A percentile compares a stretch with the other conserved stretches of the same genome.
Evolutionary conservation across 192 early-diverging fungal genomes (phyloP).

Genomic region (Rhizophagus clarus): DNA sequence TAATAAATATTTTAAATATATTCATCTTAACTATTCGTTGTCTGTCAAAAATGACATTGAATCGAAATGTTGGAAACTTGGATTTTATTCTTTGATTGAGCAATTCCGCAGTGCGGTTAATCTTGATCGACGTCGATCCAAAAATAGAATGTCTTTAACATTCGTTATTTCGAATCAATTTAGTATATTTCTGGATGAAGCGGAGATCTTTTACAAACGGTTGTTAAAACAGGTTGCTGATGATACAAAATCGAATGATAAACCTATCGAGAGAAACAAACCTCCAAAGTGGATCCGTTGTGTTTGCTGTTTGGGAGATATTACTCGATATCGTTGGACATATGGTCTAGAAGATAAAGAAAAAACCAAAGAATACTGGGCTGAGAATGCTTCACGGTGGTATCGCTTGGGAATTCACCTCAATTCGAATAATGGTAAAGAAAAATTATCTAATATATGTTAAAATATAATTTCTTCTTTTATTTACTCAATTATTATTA

Average conservation of each 20-base stretch:
- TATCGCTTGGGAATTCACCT: constrained; percentile 42
- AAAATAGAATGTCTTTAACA: constrained; percentile 30
- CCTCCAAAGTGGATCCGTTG: constrained; percentile 52
- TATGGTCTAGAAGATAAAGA: constrained; percentile 40
- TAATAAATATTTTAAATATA: constrained; percentile 45
- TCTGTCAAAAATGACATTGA: constrained; percentile 59
- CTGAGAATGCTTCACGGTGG: constrained; percentile 35
- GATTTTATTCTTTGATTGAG: constrained; percentile 54
- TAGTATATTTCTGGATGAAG: constrained; percentile 44
- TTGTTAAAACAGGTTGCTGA: constrained; percentile 40
- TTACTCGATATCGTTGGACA: constrained; percentile 55
- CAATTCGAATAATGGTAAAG: constrained; percentile 46
- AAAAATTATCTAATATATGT: constrained; percentile 27
- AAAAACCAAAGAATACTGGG: constrained; percentile 32
- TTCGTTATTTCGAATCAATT: constrained; percentile 41
- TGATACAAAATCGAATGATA: constrained; percentile 18
- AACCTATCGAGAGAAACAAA: constrained; percentile 19
- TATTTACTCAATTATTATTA: not conserved
- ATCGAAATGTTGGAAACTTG: constrained; percentile 56
- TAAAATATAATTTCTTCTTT: constrained; percentile 1
- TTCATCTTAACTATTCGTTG: constrained; percentile 47
- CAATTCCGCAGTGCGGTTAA: constrained; percentile 51
- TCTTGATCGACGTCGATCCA: constrained; percentile 29
- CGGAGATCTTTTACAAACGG: constrained; percentile 51
- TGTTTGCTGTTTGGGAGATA: constrained; percentile 50